Percentiles rank a stretch among this genome's conserved stretches.
Conservation (phyloP, 1,284 basidiomycete species). For the Takashimella koratensis region DNA sequence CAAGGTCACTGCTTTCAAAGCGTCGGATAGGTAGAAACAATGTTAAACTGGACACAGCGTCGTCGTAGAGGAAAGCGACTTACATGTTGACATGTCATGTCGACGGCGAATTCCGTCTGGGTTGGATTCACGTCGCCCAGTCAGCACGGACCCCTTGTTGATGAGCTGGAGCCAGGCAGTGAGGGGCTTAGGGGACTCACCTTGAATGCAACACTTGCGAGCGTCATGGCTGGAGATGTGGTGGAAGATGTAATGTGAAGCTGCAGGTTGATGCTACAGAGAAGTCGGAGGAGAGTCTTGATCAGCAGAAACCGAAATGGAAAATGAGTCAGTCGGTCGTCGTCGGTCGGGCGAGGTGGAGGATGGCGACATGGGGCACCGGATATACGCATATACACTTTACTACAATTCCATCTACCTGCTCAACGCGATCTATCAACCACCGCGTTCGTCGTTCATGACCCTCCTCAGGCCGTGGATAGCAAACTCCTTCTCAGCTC, state of each 20-base stretch:
- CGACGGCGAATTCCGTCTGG: conserved; percentile 50
- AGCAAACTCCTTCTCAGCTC: conserved; percentile 16
- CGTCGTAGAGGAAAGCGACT: too few species aligned
- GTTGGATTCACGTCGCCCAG: conserved; percentile 1
- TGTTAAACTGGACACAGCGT: too few species aligned
- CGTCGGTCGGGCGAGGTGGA: too few species aligned
- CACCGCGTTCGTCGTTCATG: neutral
- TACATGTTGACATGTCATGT: conserved; percentile 50
- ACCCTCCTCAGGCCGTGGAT: conserved; percentile 20
- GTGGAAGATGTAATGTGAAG: too few species aligned
- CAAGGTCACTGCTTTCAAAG: neutral
- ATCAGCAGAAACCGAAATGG: too few species aligned
- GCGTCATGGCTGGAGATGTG: conserved; percentile 19
- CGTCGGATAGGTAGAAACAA: too few species aligned
- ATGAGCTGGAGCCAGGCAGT: too few species aligned
- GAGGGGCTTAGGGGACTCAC: conserved; percentile 24
- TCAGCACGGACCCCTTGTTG: neutral
- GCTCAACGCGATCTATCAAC: neutral
- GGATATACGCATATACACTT: too few species aligned
- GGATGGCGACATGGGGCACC: too few species aligned
- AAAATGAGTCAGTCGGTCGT: too few species aligned
- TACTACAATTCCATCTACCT: neutral
- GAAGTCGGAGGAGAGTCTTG: too few species aligned
- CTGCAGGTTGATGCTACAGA: too few species aligned
- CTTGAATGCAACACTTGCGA: conserved; percentile 36